These are phyloP conservation scores for Xylaria sp. DNA, from an alignment of 2,329 filamentous ascomycete genomes.

Conservation along the genomic window DNA sequence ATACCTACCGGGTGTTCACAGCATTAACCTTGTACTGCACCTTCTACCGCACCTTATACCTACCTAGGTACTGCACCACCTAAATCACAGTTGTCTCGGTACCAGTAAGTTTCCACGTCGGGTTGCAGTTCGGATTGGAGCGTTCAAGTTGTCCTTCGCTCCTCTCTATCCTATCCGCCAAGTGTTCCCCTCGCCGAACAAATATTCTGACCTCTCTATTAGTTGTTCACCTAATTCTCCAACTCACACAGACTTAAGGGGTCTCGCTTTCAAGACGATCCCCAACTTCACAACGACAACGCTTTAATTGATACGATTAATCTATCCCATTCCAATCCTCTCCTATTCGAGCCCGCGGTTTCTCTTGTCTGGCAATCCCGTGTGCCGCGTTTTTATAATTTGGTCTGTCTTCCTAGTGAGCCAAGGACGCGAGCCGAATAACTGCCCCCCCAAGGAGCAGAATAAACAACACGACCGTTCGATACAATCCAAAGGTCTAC, in stretches of 20 bases:
- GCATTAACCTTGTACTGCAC: too few species aligned
- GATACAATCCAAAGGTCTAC: neutral
- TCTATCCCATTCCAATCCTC: slow-evolving; percentile 22
- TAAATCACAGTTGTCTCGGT: too few species aligned
- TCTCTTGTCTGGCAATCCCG: neutral
- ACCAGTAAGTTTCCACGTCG: neutral
- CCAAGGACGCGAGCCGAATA: slow-evolving; percentile 8
- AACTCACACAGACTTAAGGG: slow-evolving; percentile 3
- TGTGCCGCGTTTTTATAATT: neutral
- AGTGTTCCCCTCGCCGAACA: slow-evolving; percentile 5
- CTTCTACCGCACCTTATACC: too few species aligned
- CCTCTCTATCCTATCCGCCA: slow-evolving; percentile 13
- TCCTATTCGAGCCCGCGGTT: neutral
- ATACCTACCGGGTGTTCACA: too few species aligned
- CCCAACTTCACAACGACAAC: slow-evolving; percentile 7
- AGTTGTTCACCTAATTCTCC: slow-evolving; percentile 10
- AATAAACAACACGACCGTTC: neutral
- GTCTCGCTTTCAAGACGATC: slow-evolving; percentile 6
- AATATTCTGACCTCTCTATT: slow-evolving; percentile 1
- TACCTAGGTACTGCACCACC: too few species aligned
- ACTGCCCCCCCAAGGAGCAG: neutral
- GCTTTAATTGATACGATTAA: slow-evolving; percentile 35
- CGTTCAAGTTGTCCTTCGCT: neutral
- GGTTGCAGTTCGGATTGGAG: neutral
- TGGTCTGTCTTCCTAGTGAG: neutral